phyloP scores from a whole-genome alignment of 805 yeast species.

The Metschnikowia cerradonensis region DNA sequence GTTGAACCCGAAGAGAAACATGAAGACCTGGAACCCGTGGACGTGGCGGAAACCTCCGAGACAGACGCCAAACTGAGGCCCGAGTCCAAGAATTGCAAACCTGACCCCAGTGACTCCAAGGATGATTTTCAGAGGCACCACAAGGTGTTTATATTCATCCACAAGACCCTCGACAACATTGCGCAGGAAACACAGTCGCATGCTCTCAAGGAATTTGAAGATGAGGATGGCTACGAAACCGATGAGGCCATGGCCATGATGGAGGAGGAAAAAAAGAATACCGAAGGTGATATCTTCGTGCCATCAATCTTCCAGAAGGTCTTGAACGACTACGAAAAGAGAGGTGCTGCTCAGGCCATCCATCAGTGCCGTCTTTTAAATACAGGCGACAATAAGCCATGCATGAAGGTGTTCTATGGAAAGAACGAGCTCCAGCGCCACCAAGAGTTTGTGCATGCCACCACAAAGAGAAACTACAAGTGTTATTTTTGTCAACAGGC shows the following conservation, averaged over 20 bases:
- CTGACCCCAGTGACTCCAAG: background rate
- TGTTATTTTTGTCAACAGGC: slow-evolving; percentile 36
- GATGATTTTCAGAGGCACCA: slow-evolving; percentile 7
- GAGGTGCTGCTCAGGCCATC: slow-evolving; percentile 9
- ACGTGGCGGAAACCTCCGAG: background rate
- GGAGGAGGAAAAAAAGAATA: slow-evolving; percentile 4
- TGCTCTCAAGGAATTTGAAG: slow-evolving; percentile 8
- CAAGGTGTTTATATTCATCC: slow-evolving; percentile 7
- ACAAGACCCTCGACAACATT: slow-evolving; percentile 6
- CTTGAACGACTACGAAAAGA: slow-evolving; percentile 9
- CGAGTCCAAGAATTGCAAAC: background rate
- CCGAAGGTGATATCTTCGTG: slow-evolving; percentile 1
- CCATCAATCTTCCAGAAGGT: slow-evolving; percentile 13
- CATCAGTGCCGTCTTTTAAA: slow-evolving; percentile 41
- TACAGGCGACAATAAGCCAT: slow-evolving; percentile 28
- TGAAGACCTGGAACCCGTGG: background rate
- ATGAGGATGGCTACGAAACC: slow-evolving; percentile 10
- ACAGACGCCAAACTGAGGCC: background rate
- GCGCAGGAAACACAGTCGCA: slow-evolving; percentile 3
- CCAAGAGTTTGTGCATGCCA: slow-evolving; percentile 45
- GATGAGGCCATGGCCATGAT: slow-evolving; percentile 8
- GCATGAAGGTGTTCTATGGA: slow-evolving; percentile 41
- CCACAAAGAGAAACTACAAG: slow-evolving; percentile 38
- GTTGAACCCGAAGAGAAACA: background rate
- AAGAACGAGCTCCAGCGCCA: slow-evolving; percentile 41